Conservation (phyloP, 2,329 filamentous ascomycete species). For the Xylaria sp. region DNA sequence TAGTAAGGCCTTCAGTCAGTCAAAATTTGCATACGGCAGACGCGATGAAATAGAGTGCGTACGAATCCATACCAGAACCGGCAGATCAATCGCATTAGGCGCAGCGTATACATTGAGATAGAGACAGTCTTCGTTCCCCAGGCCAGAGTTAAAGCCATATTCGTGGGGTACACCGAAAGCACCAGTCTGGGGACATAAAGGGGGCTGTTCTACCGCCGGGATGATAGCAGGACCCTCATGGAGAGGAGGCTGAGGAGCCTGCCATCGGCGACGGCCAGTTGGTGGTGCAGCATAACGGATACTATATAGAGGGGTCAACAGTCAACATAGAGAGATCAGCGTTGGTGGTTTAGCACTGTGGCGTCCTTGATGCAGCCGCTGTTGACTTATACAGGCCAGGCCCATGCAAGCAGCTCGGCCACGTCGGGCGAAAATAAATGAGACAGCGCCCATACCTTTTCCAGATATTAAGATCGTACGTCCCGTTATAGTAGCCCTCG, state of each 20-base stretch:
- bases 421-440: slow-evolving; percentile 9
- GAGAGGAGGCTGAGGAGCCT: slow-evolving; percentile 43
- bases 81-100: slow-evolving; percentile 50
- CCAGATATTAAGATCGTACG: slow-evolving; percentile 45
- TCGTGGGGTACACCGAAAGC: slow-evolving; percentile 44
- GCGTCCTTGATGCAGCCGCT: not conserved
- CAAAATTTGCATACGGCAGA: slow-evolving; percentile 42
- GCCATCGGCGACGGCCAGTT: slow-evolving; percentile 45
- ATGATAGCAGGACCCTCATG: slow-evolving; percentile 35
- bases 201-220: slow-evolving; percentile 45
- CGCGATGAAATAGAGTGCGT: slow-evolving; percentile 41
- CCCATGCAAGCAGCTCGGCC: slow-evolving; percentile 14
- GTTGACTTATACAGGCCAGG: slow-evolving; percentile 10
- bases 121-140: slow-evolving; percentile 45
- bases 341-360: slow-evolving; percentile 4
- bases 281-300: slow-evolving; percentile 48
- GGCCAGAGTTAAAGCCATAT: slow-evolving; percentile 47
- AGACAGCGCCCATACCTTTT: slow-evolving; percentile 41
- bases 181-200: slow-evolving; percentile 47
- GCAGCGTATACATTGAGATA: slow-evolving; percentile 52
- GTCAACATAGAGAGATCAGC: slow-evolving; percentile 21
- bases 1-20: slow-evolving; percentile 43
- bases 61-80: slow-evolving; percentile 56
- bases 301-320: slow-evolving; percentile 36
- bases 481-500: slow-evolving; percentile 44